Evolutionary conservation across 2,329 filamentous ascomycete genomes (phyloP).

Genomic region (Pseudogymnoascus sp.): DNA sequence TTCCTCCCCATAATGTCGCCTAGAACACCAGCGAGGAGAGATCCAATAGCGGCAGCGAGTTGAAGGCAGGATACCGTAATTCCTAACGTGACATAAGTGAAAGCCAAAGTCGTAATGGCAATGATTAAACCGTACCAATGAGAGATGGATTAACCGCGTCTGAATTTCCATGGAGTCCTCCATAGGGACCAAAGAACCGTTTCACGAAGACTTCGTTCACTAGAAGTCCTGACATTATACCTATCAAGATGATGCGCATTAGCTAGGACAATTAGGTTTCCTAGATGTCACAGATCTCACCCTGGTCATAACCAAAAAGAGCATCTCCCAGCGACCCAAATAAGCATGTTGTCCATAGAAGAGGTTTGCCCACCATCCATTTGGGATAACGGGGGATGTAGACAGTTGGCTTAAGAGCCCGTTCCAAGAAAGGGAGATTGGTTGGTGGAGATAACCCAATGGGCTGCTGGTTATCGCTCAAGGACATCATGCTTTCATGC

Average conservation of each 20-base stretch:
- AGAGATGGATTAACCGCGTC: constrained; percentile 30
- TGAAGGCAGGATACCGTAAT: constrained; percentile 32
- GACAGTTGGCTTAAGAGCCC: constrained; percentile 29
- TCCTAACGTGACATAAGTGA: constrained; percentile 9
- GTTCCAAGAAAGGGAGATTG: background rate
- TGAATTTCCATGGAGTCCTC: constrained; percentile 29
- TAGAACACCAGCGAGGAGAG: constrained; percentile 29
- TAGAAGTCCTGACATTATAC: constrained; percentile 34
- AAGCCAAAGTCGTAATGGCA: background rate
- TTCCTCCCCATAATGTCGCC: constrained; percentile 32
- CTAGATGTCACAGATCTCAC: constrained; percentile 17
- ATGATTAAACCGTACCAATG: constrained; percentile 17
- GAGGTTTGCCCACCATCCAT: constrained; percentile 27
- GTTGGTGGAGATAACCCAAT: background rate
- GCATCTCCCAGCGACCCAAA: constrained; percentile 35
- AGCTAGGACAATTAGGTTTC: background rate
- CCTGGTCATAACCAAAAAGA: constrained; percentile 35
- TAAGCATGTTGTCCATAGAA: constrained; percentile 32
- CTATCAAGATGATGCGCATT: constrained; percentile 17
- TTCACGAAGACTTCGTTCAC: constrained; percentile 33
- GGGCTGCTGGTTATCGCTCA: background rate
- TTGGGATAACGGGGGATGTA: constrained; percentile 29
- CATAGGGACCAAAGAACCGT: constrained; percentile 32
- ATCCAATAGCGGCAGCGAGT: constrained; percentile 29
- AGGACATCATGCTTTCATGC: background rate